Evolutionary conservation across 148 eudicot species (phyloP), one percentile per base, ranked within the genome.

Genomic region (Rhododendron ovatum): DNA sequence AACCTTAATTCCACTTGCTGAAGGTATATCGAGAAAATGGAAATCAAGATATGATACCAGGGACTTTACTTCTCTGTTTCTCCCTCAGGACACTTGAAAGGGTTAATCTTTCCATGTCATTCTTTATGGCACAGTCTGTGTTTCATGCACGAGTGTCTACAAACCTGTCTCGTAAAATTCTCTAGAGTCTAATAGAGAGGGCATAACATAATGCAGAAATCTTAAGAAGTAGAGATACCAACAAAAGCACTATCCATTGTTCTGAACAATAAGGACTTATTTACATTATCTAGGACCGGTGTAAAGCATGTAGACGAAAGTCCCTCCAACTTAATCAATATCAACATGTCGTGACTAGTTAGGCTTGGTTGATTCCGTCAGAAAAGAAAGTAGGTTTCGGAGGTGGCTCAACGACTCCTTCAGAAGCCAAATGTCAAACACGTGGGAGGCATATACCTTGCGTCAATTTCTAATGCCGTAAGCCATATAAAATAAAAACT

Each of bases 301-400:
- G 96, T 95, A 95, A 95, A 91, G 98, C 96, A 94, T 96, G 98
- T 85, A 95, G 94, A 92, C 99, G 90, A n/a, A n/a, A n/a, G n/a
- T n/a, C n/a, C n/a, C n/a, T n/a, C n/a, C n/a, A n/a, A n/a, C n/a
- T n/a, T n/a, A n/a, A n/a, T n/a, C n/a, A n/a, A n/a, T n/a, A n/a
- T n/a, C n/a, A n/a, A n/a, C n/a, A n/a, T n/a, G n/a, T n/a, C n/a
- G n/a, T n/a, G n/a, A n/a, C n/a, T n/a, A n/a, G n/a, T n/a, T n/a
- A n/a, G n/a, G n/a, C n/a, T n/a, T n/a, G n/a, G n/a, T n/a, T n/a
- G n/a, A n/a, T n/a, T n/a, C n/a, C n/a, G n/a, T n/a, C n/a, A n/a
- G n/a, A n/a, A n/a, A n/a, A n/a, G n/a, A n/a, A n/a, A n/a, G n/a
- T n/a, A n/a, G n/a, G n/a, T n/a, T n/a, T n/a, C n/a, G n/a, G n/a